Conservation (phyloP, 192 early-diverging fungal genomes). For the Mortierella alpina region DNA sequence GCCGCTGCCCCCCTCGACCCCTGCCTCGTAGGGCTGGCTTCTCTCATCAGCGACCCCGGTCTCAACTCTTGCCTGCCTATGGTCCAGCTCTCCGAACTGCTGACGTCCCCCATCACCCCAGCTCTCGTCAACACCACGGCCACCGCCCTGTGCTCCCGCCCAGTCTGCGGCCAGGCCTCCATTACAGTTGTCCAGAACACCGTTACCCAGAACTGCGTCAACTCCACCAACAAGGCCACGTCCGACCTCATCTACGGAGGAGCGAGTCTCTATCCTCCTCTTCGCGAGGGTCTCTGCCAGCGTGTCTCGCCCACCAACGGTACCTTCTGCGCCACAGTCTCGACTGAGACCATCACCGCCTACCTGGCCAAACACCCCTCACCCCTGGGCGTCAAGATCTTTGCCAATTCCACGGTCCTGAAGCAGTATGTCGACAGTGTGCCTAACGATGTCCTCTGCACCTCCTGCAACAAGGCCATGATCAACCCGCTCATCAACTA, state of each 20-base stretch:
- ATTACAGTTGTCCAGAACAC: conserved; percentile 37
- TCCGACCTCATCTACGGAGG: conserved; percentile 29
- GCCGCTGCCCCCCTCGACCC: conserved; percentile 19
- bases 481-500: conserved; percentile 48
- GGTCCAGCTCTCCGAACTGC: conserved; percentile 14
- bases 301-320: conserved; percentile 15
- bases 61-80: conserved; percentile 42
- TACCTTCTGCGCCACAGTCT: conserved; percentile 34
- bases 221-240: conserved; percentile 16
- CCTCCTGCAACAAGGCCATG: conserved; percentile 46
- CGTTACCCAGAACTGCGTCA: conserved; percentile 35
- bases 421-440: conserved; percentile 29
- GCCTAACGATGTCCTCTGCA: conserved; percentile 34
- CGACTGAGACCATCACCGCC: conserved; percentile 13
- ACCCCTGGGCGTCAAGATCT: conserved; percentile 25
- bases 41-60: conserved; percentile 22
- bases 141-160: conserved; percentile 13
- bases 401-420: conserved; percentile 26
- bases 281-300: conserved; percentile 31
- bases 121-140: conserved; percentile 26
- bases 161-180: conserved; percentile 14
- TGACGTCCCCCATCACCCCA: conserved; percentile 19
- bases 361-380: conserved; percentile 23
- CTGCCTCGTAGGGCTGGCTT: conserved; percentile 26
- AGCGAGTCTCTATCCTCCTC: conserved; percentile 16